phyloP scores from a whole-genome alignment of 2,329 filamentous ascomycete genomes.

The Colletotrichum lini region DNA sequence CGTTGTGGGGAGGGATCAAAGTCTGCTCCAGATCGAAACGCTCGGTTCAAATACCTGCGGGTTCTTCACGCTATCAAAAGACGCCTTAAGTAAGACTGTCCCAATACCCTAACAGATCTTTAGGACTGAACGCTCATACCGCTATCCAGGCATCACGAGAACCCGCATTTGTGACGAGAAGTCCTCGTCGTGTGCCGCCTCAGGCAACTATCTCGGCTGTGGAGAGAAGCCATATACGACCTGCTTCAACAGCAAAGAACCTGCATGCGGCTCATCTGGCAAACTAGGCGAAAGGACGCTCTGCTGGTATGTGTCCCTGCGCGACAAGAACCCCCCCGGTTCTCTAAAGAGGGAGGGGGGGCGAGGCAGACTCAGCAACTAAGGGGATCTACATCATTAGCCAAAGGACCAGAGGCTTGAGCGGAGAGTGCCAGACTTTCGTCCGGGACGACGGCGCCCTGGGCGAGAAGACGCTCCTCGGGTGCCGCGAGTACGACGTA shows the following conservation, averaged over 20 bases:
- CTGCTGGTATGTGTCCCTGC: conserved; percentile 21
- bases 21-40: neutral
- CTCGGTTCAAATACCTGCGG: conserved; percentile 72
- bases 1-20: neutral
- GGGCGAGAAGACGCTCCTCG: conserved; percentile 22
- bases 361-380: neutral
- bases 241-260: conserved; percentile 1
- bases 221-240: neutral
- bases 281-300: conserved; percentile 13
- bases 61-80: conserved; percentile 15
- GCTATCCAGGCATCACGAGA: neutral
- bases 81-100: neutral
- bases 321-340: too few species aligned
- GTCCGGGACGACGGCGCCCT: conserved; percentile 18
- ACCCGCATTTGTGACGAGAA: conserved; percentile 12
- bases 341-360: fast-evolving
- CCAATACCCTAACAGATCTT: too few species aligned
- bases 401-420: neutral
- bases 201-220: conserved; percentile 19
- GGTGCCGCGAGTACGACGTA: conserved; percentile 13
- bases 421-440: conserved; percentile 27
- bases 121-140: too few species aligned
- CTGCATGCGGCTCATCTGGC: conserved; percentile 7
- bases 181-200: neutral
- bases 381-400: neutral